Evolutionary conservation across 163 green algal genomes (phyloP), one percentile per base, ranked within the genome.

Genomic region (Trebouxia gelatinosa): DNA sequence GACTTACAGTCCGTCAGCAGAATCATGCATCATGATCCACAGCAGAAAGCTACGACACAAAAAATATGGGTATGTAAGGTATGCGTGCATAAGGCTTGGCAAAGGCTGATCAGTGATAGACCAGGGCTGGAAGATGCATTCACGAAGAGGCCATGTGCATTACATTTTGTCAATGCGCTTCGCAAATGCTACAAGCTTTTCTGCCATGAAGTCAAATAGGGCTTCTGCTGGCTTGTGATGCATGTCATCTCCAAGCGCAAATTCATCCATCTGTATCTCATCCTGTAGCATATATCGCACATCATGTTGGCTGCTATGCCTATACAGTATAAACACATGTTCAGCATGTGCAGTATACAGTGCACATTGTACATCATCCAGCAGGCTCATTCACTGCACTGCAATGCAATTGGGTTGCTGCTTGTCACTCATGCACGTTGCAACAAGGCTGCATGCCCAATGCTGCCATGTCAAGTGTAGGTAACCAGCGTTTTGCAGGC

Each of bases 121-220:
- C 7, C 7, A 9, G 67, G 17, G 31, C 74, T 72, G n/a, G n/a
- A n/a, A n/a, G n/a, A n/a, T n/a, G n/a, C n/a, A n/a, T n/a, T n/a
- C n/a, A n/a, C n/a, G n/a, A n/a, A n/a, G n/a, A n/a, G n/a, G n/a
- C n/a, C n/a, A n/a, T n/a, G n/a, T 59, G 48, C 2, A 19, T 3
- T 29, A 80, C 75, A 37, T 80, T 35, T 38, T 57, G 34, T 51
- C 77, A 54, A 75, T n/a, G 11, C 59, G 32, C 3, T 62, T 46
- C 16, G 72, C 72, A 76, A 81, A 84, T 2, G 46, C 35, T 5
- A 78, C 66, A 4, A 81, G 65, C 61, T 68, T 64, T 26, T 37
- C 59, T 28, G 77, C 81, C 77, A 85, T 74, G 50, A 80, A 71
- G 71, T 82, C 77, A 66, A 82, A 85, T 16, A 85, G 70, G 26